Conservation (phyloP, 257 asterid species). For the Solanum appendiculatum region DNA sequence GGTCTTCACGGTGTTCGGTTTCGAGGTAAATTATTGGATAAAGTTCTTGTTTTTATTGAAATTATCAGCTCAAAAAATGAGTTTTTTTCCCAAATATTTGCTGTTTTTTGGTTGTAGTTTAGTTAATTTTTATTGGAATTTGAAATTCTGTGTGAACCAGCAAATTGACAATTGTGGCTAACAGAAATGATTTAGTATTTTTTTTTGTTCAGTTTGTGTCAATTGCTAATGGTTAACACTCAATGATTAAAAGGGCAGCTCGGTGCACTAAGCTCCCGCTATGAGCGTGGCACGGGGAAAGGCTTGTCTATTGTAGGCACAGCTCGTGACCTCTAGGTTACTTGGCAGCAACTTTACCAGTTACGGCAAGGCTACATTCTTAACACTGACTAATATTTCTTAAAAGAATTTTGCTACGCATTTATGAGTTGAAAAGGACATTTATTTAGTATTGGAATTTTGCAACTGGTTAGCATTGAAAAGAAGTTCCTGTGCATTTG, state of each 20-base stretch:
- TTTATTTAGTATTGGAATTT: background rate
- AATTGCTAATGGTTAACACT: background rate
- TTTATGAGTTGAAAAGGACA: background rate
- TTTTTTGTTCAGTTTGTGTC: background rate
- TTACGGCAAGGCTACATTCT: background rate
- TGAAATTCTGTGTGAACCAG: background rate
- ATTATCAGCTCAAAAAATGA: background rate
- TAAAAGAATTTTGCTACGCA: background rate
- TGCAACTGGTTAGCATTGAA: background rate
- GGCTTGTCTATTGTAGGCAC: background rate
- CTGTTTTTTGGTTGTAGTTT: background rate
- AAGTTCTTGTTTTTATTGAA: background rate
- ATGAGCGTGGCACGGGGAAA: background rate
- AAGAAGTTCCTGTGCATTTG: background rate
- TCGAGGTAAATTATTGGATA: constrained; percentile 33
- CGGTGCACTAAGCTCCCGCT: background rate
- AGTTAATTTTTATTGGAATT: background rate
- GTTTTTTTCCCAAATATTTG: background rate
- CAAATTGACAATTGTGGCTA: background rate
- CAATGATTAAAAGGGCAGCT: background rate
- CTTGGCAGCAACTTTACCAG: background rate
- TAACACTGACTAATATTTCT: background rate
- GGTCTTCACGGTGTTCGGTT: constrained; percentile 12
- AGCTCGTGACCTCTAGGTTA: background rate
- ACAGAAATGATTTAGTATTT: background rate